A percentile compares a stretch with the other conserved stretches of the same genome.
phyloP scores from a whole-genome alignment of 495 filamentous ascomycete species.

The Aspergillus cavernicola region DNA sequence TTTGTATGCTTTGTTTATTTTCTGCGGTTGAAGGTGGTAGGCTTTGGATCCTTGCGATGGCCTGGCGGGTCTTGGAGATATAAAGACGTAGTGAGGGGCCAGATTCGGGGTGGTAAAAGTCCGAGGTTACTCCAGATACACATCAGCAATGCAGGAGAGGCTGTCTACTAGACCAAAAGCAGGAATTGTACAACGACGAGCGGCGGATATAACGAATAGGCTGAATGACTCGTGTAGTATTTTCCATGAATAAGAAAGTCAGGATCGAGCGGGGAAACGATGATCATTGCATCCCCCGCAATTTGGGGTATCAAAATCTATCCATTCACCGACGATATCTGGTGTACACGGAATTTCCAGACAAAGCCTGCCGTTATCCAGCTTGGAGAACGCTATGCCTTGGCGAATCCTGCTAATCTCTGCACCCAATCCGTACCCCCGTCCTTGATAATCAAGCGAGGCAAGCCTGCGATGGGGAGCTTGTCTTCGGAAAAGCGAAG shows the following conservation, averaged over 20 bases:
- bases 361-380: no score
- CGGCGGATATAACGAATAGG: neutral
- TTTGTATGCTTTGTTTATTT: no score
- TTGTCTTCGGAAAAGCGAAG: neutral
- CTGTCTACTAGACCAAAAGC: neutral
- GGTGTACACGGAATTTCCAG: no score
- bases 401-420: neutral
- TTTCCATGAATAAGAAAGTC: constrained; percentile 2
- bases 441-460: neutral
- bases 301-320: neutral
- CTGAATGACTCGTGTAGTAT: neutral
- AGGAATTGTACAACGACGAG: neutral
- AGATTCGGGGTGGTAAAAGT: neutral
- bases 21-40: no score
- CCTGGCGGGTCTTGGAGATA: neutral
- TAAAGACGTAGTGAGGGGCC: neutral
- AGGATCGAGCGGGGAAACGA: neutral
- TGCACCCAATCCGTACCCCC: neutral
- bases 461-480: neutral
- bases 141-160: neutral
- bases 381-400: neutral
- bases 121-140: neutral
- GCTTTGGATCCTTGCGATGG: no score
- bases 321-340: no score
- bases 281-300: neutral